Percentiles rank a stretch among this genome's conserved stretches.
Conservation (phyloP, 2,329 filamentous ascomycete species). For the Clonostachys rhizophaga region DNA sequence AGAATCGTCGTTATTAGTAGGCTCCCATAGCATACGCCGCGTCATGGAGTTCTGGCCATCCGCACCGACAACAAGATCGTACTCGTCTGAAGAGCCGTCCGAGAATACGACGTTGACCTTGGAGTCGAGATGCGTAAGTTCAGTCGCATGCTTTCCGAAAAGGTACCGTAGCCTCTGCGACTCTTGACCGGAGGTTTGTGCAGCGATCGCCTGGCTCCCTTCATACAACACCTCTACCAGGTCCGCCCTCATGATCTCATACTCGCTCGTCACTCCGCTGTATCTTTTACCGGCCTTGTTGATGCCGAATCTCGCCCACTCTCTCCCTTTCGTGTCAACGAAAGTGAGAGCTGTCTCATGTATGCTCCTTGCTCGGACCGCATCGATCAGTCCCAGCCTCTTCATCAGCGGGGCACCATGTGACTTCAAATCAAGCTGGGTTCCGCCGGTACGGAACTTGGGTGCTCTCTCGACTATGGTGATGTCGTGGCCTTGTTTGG, state of each 20-base stretch:
- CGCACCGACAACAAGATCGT: conserved; percentile 49
- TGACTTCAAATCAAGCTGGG: conserved; percentile 49
- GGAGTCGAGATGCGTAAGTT: conserved; percentile 20
- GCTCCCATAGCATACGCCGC: conserved; percentile 31
- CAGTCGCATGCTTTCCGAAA: conserved; percentile 20
- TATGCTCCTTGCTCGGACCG: conserved; percentile 31
- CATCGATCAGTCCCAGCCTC: conserved; percentile 43
- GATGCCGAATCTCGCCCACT: conserved; percentile 28
- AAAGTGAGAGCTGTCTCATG: conserved; percentile 40
- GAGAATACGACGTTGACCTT: conserved; percentile 31
- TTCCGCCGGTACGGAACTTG: conserved; percentile 37
- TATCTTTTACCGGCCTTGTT: conserved; percentile 25
- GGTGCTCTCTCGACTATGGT: conserved; percentile 35
- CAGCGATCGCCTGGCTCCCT: conserved; percentile 12
- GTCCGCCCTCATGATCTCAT: conserved; percentile 55
- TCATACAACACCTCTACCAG: conserved; percentile 46
- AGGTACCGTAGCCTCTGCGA: conserved; percentile 13
- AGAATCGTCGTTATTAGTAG: conserved; percentile 15
- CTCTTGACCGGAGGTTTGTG: too few relatives aligned
- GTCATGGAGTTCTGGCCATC: conserved; percentile 49
- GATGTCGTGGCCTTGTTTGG: conserved; percentile 25
- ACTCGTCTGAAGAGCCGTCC: conserved; percentile 33
- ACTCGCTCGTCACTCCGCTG: conserved; percentile 47
- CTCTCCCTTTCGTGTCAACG: conserved; percentile 29
- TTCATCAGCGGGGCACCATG: conserved; percentile 43